Percentiles rank a stretch among this genome's conserved stretches.
These are phyloP conservation scores for Stemphylium vesicarium DNA, from an alignment of 2,329 filamentous ascomycete genomes.

Conservation along the genomic window DNA sequence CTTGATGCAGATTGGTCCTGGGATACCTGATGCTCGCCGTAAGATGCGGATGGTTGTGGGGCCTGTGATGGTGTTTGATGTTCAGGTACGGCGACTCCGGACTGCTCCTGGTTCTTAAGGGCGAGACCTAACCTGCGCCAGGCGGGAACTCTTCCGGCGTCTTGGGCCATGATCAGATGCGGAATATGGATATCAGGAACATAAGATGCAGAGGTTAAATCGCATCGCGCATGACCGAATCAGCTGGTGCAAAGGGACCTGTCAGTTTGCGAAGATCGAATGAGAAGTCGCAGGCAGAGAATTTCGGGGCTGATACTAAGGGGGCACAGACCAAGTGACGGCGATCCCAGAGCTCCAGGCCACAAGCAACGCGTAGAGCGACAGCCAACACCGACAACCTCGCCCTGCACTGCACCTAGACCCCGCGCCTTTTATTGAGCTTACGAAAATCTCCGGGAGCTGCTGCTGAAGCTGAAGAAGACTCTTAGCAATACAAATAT, in stretches of 20 bases:
- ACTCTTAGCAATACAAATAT: slow-evolving; percentile 4
- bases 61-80: slow-evolving; percentile 19
- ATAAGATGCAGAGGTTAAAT: slow-evolving; percentile 26
- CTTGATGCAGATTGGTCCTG: slow-evolving; percentile 17
- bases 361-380: slow-evolving; percentile 43
- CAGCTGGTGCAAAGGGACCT: slow-evolving; percentile 36
- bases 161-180: slow-evolving; percentile 39
- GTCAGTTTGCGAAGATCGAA: slow-evolving; percentile 41
- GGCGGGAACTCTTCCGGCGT: slow-evolving; percentile 52
- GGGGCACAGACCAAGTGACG: slow-evolving; percentile 23
- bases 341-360: slow-evolving; percentile 42
- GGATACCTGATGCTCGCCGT: slow-evolving; percentile 10
- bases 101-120: slow-evolving; percentile 60
- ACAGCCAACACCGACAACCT: slow-evolving; percentile 30
- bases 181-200: slow-evolving; percentile 33
- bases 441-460: slow-evolving; percentile 38
- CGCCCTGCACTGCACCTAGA: slow-evolving; percentile 31
- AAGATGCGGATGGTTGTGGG: slow-evolving; percentile 11
- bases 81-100: slow-evolving; percentile 37
- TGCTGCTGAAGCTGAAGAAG: slow-evolving; percentile 39
- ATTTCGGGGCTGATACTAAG: slow-evolving; percentile 38
- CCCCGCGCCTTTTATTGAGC: slow-evolving; percentile 28
- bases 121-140: slow-evolving; percentile 68
- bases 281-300: slow-evolving; percentile 42
- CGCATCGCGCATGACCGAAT: slow-evolving; percentile 46